A percentile compares a stretch with the other conserved stretches of the same genome.
phyloP scores from a whole-genome alignment of 306 rosid genomes.

The Hippophae tibetana region DNA sequence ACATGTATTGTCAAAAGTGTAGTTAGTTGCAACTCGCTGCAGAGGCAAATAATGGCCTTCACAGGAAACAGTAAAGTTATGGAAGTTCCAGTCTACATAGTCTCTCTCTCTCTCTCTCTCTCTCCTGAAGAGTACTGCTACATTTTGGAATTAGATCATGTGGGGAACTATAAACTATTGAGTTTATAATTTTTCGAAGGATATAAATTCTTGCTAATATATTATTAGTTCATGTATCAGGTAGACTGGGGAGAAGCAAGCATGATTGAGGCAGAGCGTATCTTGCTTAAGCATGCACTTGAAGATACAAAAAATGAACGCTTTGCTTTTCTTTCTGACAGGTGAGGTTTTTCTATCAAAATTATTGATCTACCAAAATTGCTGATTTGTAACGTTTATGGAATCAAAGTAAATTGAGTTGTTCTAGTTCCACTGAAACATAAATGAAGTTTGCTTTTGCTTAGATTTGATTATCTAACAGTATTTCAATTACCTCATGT shows the following conservation, averaged over 20 bases:
- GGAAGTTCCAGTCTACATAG: too few relatives aligned
- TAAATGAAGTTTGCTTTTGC: not conserved
- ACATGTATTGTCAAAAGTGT: not conserved
- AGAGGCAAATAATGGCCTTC: too few relatives aligned
- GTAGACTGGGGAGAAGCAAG: slow-evolving; percentile 98
- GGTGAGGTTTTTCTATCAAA: slow-evolving; percentile 53
- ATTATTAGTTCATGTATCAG: slow-evolving; percentile 39
- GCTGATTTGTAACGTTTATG: not conserved
- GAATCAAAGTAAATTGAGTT: not conserved
- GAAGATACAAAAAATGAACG: slow-evolving; percentile 75
- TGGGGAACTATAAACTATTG: not conserved
- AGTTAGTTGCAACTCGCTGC: not conserved
- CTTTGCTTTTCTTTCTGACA: slow-evolving; percentile 90
- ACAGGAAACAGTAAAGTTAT: too few relatives aligned
- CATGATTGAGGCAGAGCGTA: slow-evolving; percentile 92
- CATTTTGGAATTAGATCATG: too few relatives aligned
- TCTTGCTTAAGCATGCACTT: slow-evolving; percentile 79
- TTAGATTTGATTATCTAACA: slow-evolving; percentile 31
- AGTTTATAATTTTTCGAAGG: not conserved
- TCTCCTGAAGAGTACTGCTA: too few relatives aligned
- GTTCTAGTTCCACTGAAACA: not conserved
- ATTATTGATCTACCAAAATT: too few relatives aligned
- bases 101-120: too few relatives aligned
- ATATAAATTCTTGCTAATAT: slow-evolving; percentile 16
- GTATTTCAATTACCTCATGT: slow-evolving; percentile 56